These are phyloP conservation scores for Xylaria intraflava DNA, from an alignment of 495 filamentous ascomycete genomes.

Conservation along the genomic window DNA sequence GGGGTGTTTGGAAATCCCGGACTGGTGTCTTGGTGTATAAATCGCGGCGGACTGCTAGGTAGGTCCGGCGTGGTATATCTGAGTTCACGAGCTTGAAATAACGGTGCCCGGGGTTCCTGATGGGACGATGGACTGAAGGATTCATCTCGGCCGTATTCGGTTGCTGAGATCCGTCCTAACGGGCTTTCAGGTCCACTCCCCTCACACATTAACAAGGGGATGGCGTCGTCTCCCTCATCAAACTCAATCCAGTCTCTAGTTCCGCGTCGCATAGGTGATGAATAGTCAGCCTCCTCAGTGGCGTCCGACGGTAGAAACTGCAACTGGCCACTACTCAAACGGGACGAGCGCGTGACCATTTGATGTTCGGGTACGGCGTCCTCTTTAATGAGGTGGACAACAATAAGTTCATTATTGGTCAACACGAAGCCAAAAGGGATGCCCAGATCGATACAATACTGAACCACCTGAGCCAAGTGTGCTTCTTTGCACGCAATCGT, in stretches of 20 bases:
- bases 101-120: neutral
- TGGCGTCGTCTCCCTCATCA: neutral
- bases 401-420: neutral
- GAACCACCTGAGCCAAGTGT: neutral
- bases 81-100: neutral
- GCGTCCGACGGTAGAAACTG: neutral
- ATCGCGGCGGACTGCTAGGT: neutral
- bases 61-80: neutral
- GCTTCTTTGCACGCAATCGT: neutral
- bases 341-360: neutral
- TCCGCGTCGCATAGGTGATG: neutral
- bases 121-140: no score
- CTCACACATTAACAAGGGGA: neutral
- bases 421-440: conserved; percentile 1
- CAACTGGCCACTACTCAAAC: neutral
- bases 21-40: neutral
- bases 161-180: no score
- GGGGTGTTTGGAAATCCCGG: no score
- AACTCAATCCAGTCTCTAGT: neutral
- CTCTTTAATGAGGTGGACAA: neutral
- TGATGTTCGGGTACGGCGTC: neutral
- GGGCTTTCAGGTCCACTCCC: no score
- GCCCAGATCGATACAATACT: neutral
- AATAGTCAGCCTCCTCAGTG: neutral
- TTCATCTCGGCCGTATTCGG: no score